Percentiles rank a stretch among this genome's conserved stretches.
Conservation (phyloP, 1,284 basidiomycete genomes). For the Flammula alnicola region DNA sequence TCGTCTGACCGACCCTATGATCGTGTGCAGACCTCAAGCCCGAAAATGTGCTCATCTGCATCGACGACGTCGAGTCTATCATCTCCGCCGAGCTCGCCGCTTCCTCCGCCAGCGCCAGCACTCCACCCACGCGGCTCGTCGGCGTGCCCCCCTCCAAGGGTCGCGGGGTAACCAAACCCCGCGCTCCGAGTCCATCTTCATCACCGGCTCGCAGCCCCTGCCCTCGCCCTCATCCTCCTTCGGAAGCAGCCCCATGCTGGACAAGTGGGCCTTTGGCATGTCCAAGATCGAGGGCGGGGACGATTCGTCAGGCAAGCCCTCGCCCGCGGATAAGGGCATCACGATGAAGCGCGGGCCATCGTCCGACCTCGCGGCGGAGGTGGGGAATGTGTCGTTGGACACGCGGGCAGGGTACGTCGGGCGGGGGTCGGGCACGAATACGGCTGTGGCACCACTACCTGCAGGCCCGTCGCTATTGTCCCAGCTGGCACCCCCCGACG, state of each 20-base stretch:
- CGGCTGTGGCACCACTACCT: conserved; percentile 38
- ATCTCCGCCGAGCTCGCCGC: conserved; percentile 85
- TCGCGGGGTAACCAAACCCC: conserved; percentile 97
- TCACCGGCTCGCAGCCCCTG: conserved; percentile 93
- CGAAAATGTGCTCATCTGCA: conserved; percentile 96
- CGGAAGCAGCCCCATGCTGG: conserved; percentile 73
- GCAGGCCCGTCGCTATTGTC: conserved; percentile 84
- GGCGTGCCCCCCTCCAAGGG: conserved; percentile 96
- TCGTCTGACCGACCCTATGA: conserved; percentile 10
- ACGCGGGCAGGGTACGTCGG: conserved; percentile 31
- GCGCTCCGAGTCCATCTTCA: conserved; percentile 86
- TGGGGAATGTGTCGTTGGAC: conserved; percentile 63
- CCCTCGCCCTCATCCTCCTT: conserved; percentile 79
- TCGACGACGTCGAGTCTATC: conserved; percentile 96
- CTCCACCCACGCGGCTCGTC: too few relatives aligned
- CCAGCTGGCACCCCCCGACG: conserved; percentile 64
- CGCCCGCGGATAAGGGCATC: conserved; percentile 17
- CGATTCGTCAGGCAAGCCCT: conserved; percentile 21
- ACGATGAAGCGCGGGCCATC: conserved; percentile 22
- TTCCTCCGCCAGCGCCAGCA: conserved; percentile 49
- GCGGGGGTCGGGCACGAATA: conserved; percentile 13
- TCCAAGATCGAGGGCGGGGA: conserved; percentile 65
- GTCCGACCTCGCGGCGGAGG: conserved; percentile 39
- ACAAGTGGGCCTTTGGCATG: conserved; percentile 95
- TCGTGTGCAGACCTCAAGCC: conserved; percentile 83